phyloP scores from a whole-genome alignment of 257 asterid genomes.

The Schizonepeta tenuifolia region DNA sequence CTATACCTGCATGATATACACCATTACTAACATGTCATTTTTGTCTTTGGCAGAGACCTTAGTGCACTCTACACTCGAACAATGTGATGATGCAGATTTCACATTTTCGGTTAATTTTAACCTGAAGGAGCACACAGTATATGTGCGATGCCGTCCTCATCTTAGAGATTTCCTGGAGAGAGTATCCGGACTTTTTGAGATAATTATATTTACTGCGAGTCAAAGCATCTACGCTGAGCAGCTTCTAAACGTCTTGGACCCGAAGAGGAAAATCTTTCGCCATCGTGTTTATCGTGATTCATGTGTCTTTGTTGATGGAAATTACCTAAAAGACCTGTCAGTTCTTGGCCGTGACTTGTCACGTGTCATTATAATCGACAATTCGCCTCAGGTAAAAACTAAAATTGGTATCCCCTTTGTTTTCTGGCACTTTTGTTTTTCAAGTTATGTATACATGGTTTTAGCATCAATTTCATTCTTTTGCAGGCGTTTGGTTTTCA shows the following conservation, averaged over 20 bases:
- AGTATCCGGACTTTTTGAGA: conserved; percentile 75
- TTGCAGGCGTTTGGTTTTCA: conserved; percentile 96
- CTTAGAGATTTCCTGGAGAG: conserved; percentile 81
- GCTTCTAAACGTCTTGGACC: conserved; percentile 87
- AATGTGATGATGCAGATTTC: conserved; percentile 84
- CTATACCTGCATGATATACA: conserved; percentile 14
- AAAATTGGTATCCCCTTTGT: neutral
- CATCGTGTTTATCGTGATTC: conserved; percentile 97
- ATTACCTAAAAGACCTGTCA: conserved; percentile 90
- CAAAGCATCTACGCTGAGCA: conserved; percentile 97
- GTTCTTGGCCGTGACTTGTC: conserved; percentile 98
- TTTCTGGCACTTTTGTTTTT: neutral
- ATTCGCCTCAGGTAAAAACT: conserved; percentile 93
- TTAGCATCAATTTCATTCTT: neutral
- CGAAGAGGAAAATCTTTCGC: conserved; percentile 86
- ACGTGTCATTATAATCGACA: conserved; percentile 79
- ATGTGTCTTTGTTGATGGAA: conserved; percentile 86
- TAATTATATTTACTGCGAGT: conserved; percentile 94
- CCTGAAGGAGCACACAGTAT: conserved; percentile 70
- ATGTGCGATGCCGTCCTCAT: conserved; percentile 91
- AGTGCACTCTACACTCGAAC: conserved; percentile 98
- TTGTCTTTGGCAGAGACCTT: conserved; percentile 80
- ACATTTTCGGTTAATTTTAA: conserved; percentile 87
- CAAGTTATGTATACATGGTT: neutral
- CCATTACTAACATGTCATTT: neutral